Base-by-base conservation (phyloP, 2,329 filamentous ascomycete genomes). In the Fusarium heterosporum region DNA sequence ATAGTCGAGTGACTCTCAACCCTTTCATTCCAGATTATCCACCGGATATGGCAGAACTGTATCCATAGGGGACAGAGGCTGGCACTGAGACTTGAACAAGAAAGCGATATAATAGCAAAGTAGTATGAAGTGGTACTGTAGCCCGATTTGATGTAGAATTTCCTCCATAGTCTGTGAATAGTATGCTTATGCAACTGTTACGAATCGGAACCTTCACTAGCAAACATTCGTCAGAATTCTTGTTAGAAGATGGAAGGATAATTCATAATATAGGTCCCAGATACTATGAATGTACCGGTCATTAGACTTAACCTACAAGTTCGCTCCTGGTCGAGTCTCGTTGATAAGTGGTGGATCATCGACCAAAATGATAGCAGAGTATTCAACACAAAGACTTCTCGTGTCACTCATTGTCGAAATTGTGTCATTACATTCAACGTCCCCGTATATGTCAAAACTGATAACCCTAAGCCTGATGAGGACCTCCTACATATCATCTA, bases 401-500 rank as follows among this genome's bases (percentile, higher is more conserved):
- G 6, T 22, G 4, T 22, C 22, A 22, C 22, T 22, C 22, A 22
- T 22, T 22, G 22, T 22, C 22, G n/a, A 9, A n/a, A 16, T 36
- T 17, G 16, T n/a, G 9, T 10, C 32, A 9, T 16, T 36, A n/a
- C 9, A n/a, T 36, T 5, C 16, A 9, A 8, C 16, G 6, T n/a
- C 16, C 7, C 4, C 8, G 8, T 34, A n/a, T 34, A 6, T 34
- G 14, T 8, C 16, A 8, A 16, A 34, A 9, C 32, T 7, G 14
- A 3, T 8, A 34, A n/a, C 8, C 34, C 34, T 1, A 8, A n/a
- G 16, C 16, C n/a, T 16, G 14, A 10, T 9, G 16, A 4, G 10
- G 1, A 10, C 34, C 4, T 9, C 16, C 1, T 4, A n/a, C 16
- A 3, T n/a, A 9, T 17, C 10, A n/a, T 8, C 3, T 36, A 8